These are phyloP conservation scores for Uncinocarpus reesii DNA, from an alignment of 2,329 filamentous ascomycete species.

Conservation along the genomic window DNA sequence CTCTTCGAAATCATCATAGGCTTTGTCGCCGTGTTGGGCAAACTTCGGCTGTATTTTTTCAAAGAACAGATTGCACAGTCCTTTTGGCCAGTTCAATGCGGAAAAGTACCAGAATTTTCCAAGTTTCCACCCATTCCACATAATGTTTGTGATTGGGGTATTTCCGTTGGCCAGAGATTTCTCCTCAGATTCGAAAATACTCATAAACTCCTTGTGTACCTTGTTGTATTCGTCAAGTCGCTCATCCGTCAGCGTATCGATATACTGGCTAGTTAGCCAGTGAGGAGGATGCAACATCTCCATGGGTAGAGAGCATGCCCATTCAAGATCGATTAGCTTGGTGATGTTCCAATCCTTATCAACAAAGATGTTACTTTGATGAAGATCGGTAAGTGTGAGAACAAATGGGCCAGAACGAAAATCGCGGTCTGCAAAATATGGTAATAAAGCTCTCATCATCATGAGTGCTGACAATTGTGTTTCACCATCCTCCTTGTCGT, in stretches of 20 bases:
- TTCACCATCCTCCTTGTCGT: constrained; percentile 23
- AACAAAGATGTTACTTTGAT: neutral
- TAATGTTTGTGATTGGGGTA: constrained; percentile 3
- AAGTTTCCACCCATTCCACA: constrained; percentile 18
- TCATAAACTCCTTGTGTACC: constrained; percentile 2
- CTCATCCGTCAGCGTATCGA: constrained; percentile 15
- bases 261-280: constrained; percentile 21
- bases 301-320: constrained; percentile 24
- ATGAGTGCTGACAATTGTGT: constrained; percentile 25
- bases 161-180: neutral
- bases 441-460: constrained; percentile 23
- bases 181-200: constrained; percentile 3
- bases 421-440: constrained; percentile 20
- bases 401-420: constrained; percentile 29
- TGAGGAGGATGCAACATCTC: constrained; percentile 23
- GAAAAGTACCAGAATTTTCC: constrained; percentile 23
- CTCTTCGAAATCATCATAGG: neutral
- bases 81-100: constrained; percentile 20
- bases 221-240: neutral
- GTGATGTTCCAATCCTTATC: constrained; percentile 28
- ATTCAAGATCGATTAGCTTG: constrained; percentile 28
- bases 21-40: neutral
- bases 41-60: constrained; percentile 21
- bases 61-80: constrained; percentile 20
- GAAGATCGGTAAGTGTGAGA: constrained; percentile 17